These are phyloP conservation scores for Groenewaldozyma auringiensis DNA, from an alignment of 1,139 yeast genomes.

Conservation along the genomic window DNA sequence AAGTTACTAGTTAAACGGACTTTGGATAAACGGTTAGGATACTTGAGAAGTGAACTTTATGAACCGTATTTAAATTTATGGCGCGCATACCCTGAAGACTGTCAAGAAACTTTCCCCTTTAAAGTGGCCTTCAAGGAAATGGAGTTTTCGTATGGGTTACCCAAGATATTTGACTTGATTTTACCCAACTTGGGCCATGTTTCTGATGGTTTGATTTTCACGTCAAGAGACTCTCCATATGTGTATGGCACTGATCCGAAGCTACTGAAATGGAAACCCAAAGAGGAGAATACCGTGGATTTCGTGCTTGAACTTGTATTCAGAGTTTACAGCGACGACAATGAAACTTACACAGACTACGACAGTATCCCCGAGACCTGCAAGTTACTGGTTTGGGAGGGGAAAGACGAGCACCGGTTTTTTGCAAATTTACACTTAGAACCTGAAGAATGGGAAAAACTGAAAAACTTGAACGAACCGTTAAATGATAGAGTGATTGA, in stretches of 20 bases:
- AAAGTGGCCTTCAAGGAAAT: constrained; percentile 78
- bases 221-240: constrained; percentile 86
- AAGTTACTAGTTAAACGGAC: constrained; percentile 59
- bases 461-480: constrained; percentile 68
- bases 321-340: constrained; percentile 58
- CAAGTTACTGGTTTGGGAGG: constrained; percentile 72
- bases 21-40: constrained; percentile 76
- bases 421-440: constrained; percentile 57
- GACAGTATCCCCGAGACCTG: constrained; percentile 47
- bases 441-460: constrained; percentile 74
- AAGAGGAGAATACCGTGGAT: constrained; percentile 89
- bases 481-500: constrained; percentile 88
- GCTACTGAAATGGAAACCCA: constrained; percentile 89
- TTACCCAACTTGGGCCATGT: constrained; percentile 69
- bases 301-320: constrained; percentile 68
- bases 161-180: constrained; percentile 65
- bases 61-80: constrained; percentile 73
- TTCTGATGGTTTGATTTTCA: constrained; percentile 89
- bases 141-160: constrained; percentile 75
- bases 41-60: constrained; percentile 73
- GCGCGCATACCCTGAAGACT: constrained; percentile 59
- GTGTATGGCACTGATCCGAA: constrained; percentile 77
- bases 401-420: constrained; percentile 55
- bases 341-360: constrained; percentile 68
- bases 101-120: constrained; percentile 65